Percentiles rank a stretch among this genome's conserved stretches.
These are phyloP conservation scores for Apiospora malaysiana DNA, from an alignment of 2,329 filamentous ascomycete genomes.

Conservation along the genomic window DNA sequence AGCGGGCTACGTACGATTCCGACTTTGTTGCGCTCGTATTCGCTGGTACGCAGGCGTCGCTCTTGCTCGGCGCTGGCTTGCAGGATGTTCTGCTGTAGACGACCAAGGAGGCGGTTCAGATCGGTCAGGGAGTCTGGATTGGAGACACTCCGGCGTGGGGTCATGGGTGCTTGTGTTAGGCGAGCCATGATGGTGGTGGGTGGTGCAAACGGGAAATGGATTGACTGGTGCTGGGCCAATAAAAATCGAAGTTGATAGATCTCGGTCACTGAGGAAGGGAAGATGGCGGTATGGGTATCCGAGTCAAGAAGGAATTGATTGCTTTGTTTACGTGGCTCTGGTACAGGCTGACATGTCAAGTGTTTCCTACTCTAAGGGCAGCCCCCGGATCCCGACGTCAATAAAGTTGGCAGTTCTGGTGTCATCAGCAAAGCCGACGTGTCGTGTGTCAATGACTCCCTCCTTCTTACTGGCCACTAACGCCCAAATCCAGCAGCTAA, in stretches of 20 bases:
- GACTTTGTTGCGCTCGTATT: constrained; percentile 69
- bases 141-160: constrained; percentile 35
- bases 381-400: background rate
- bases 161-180: constrained; percentile 38
- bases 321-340: constrained; percentile 7
- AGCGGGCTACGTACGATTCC: constrained; percentile 49
- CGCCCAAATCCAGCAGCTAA: background rate
- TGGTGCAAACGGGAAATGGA: background rate
- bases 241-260: background rate
- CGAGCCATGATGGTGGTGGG: constrained; percentile 35
- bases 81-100: constrained; percentile 70
- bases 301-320: background rate
- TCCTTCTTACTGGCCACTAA: background rate
- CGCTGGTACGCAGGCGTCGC: constrained; percentile 62
- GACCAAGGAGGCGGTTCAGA: constrained; percentile 67
- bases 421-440: constrained; percentile 12
- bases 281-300: background rate
- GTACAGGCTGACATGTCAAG: no score
- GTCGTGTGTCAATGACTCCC: background rate
- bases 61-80: constrained; percentile 65
- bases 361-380: background rate
- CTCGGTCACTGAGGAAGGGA: background rate
- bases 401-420: constrained; percentile 11
- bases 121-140: constrained; percentile 51
- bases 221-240: background rate